A percentile compares a stretch with the other conserved stretches of the same genome.
Conservation (phyloP, 305 asterid genomes). For the Fraxinus angustifolia region DNA sequence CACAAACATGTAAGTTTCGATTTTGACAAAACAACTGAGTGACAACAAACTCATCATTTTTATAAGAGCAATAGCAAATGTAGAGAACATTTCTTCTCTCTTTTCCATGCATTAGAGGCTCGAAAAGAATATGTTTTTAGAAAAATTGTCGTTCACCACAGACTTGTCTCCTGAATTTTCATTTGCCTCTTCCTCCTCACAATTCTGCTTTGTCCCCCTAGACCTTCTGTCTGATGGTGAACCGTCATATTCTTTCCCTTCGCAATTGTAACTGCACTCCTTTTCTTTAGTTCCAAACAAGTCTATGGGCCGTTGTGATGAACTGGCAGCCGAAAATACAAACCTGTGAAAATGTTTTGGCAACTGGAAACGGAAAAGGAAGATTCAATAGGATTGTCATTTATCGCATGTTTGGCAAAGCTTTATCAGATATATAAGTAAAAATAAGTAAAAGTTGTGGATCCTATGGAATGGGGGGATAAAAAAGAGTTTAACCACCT, state of each 20-base stretch:
- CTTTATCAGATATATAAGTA: background rate
- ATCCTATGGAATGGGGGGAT: background rate
- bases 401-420: background rate
- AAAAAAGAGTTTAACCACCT: background rate
- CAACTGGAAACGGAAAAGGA: conserved; percentile 22
- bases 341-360: conserved; percentile 35
- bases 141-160: conserved; percentile 43
- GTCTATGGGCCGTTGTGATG: conserved; percentile 36
- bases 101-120: conserved; percentile 13
- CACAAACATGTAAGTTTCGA: background rate
- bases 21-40: background rate
- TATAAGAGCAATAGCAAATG: background rate
- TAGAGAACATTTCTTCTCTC: background rate
- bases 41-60: background rate
- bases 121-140: background rate
- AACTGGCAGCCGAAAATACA: conserved; percentile 27
- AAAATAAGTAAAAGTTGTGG: background rate
- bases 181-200: conserved; percentile 40
- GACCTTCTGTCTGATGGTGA: conserved; percentile 26
- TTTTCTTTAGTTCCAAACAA: conserved; percentile 37
- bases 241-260: conserved; percentile 44
- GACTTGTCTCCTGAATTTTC: conserved; percentile 54
- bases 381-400: background rate
- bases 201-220: conserved; percentile 29
- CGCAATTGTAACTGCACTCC: conserved; percentile 46